Percentiles rank a stretch among this genome's conserved stretches.
phyloP scores from a whole-genome alignment of 163 green algal genomes.

The Coccomyxa subellipsoidea region DNA sequence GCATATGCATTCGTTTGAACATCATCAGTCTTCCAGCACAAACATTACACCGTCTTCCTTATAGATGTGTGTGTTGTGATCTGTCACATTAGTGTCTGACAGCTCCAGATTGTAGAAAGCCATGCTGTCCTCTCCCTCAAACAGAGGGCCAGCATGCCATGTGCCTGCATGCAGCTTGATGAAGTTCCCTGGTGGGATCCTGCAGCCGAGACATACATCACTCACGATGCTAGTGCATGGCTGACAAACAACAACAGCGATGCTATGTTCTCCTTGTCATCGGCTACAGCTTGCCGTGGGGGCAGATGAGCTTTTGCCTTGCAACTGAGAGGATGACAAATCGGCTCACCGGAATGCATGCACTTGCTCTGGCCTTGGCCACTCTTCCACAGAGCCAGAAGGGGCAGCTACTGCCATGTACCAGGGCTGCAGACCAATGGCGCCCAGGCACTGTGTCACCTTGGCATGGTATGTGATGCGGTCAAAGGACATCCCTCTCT shows the following conservation, averaged over 20 bases:
- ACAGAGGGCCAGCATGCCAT: constrained; percentile 79
- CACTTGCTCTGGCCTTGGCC: constrained; percentile 61
- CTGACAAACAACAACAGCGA: too few species aligned
- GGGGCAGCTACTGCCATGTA: constrained; percentile 77
- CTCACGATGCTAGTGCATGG: too few species aligned
- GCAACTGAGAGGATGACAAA: too few species aligned
- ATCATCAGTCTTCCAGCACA: not conserved
- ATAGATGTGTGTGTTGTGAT: constrained; percentile 93
- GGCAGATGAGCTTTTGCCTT: too few species aligned
- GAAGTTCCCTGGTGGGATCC: constrained; percentile 75
- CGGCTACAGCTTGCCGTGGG: too few species aligned
- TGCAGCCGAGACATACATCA: not conserved
- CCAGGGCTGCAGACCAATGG: constrained; percentile 52
- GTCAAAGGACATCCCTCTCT: constrained; percentile 67
- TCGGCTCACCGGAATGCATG: constrained; percentile 52
- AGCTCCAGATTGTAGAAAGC: constrained; percentile 97
- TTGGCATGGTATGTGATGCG: constrained; percentile 89
- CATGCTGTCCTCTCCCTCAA: constrained; percentile 57
- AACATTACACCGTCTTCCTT: not conserved
- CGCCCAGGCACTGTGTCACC: constrained; percentile 90
- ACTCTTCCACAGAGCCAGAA: constrained; percentile 40
- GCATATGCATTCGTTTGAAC: too few species aligned
- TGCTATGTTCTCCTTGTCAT: too few species aligned
- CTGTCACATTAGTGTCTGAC: constrained; percentile 83
- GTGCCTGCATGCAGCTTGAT: constrained; percentile 88